Conservation (phyloP, 371 early-diverging fungal genomes). For the Synchytrium microbalum region DNA sequence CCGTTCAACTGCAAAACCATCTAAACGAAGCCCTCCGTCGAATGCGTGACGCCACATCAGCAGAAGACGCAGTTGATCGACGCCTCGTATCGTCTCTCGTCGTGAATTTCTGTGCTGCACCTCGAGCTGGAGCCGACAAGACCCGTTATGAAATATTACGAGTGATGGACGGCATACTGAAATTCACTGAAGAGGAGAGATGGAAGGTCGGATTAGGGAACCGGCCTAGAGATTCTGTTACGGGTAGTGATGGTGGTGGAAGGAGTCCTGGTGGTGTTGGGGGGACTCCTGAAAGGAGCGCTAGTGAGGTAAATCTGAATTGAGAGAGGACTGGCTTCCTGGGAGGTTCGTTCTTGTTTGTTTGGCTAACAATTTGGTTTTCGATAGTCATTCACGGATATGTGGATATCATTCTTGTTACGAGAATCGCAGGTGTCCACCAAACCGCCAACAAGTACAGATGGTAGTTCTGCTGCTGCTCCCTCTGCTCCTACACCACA, state of each 20-base stretch:
- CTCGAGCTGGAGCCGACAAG: slow-evolving; percentile 62
- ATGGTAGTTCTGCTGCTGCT: too few species aligned
- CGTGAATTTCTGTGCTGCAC: slow-evolving; percentile 72
- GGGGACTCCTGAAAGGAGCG: neutral
- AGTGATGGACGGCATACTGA: slow-evolving; percentile 78
- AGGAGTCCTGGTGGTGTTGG: slow-evolving; percentile 5
- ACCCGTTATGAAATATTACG: slow-evolving; percentile 82
- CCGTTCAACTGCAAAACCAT: slow-evolving; percentile 76
- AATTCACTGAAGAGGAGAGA: slow-evolving; percentile 79
- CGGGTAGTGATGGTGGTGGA: slow-evolving; percentile 6
- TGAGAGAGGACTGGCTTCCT: too few species aligned
- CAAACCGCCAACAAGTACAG: too few species aligned
- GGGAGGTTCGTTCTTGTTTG: slow-evolving; percentile 4
- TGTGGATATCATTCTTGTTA: slow-evolving; percentile 79
- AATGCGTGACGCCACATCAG: slow-evolving; percentile 59
- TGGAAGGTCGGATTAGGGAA: slow-evolving; percentile 73
- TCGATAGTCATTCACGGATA: slow-evolving; percentile 69
- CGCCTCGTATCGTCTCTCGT: slow-evolving; percentile 78
- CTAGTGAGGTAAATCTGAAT: too few species aligned
- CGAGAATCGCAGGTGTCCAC: too few species aligned
- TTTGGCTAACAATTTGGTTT: slow-evolving; percentile 3
- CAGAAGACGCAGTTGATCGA: slow-evolving; percentile 72
- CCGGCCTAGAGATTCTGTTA: slow-evolving; percentile 36
- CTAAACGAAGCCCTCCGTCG: slow-evolving; percentile 78
- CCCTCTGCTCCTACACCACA: too few species aligned